These are phyloP conservation scores for Suhomyces atakaporum DNA, from an alignment of 1,139 yeast species.

Conservation along the genomic window DNA sequence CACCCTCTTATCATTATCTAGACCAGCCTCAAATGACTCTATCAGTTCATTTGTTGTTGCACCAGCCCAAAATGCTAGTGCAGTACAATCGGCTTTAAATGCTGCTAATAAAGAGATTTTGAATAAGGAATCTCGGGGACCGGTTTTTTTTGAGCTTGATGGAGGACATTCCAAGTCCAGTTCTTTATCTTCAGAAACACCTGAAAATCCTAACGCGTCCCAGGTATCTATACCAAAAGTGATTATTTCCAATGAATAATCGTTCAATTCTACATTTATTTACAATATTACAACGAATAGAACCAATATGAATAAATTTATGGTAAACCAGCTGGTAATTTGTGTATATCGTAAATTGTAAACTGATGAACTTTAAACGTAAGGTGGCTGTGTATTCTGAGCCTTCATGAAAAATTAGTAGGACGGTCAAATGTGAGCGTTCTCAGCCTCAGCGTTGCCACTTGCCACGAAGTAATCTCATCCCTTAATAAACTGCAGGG, in stretches of 20 bases:
- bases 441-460: too few relatives aligned
- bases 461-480: too few relatives aligned
- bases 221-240: slow-evolving; percentile 7
- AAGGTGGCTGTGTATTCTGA: too few relatives aligned
- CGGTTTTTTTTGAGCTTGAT: slow-evolving; percentile 6
- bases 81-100: slow-evolving; percentile 14
- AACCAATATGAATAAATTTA: not conserved
- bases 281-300: not conserved
- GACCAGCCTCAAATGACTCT: slow-evolving; percentile 19
- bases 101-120: slow-evolving; percentile 13
- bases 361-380: too few relatives aligned
- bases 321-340: too few relatives aligned
- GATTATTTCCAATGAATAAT: slow-evolving; percentile 8
- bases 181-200: slow-evolving; percentile 1
- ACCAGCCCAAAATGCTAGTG: slow-evolving; percentile 7
- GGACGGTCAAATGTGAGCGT: too few relatives aligned
- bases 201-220: not conserved
- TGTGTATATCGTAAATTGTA: too few relatives aligned
- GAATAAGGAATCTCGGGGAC: slow-evolving; percentile 4
- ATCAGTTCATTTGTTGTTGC: slow-evolving; percentile 16
- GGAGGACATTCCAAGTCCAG: slow-evolving; percentile 2
- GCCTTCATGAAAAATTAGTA: too few relatives aligned
- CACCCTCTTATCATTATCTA: slow-evolving; percentile 9
- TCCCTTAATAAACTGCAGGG: too few relatives aligned
- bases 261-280: not conserved